Percentiles rank a stretch among this genome's conserved stretches.
Evolutionary conservation across 164 flowering plant genomes (phyloP).

Genomic region (Echeveria elegans): DNA sequence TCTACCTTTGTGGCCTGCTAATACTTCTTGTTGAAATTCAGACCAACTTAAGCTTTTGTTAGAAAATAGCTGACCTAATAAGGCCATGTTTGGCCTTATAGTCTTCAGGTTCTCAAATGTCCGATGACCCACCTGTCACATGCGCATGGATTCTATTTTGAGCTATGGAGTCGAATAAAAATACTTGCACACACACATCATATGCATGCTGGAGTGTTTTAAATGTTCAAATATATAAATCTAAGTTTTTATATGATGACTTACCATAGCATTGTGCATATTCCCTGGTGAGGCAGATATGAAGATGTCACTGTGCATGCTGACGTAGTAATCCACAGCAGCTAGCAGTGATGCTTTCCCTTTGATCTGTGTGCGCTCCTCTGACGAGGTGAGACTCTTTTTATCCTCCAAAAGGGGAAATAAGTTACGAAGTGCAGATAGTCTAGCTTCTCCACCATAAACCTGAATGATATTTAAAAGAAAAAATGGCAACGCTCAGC

Average conservation of each 20-base stretch:
- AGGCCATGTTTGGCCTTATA: conserved; percentile 78
- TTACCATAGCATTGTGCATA: conserved; percentile 98
- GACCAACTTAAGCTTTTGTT: conserved; percentile 83
- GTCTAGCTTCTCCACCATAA: conserved; percentile 95
- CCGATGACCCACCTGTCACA: conserved; percentile 72
- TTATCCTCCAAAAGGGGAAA: conserved; percentile 93
- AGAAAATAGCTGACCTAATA: conserved; percentile 70
- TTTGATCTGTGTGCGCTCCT: conserved; percentile 51
- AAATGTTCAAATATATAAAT: background rate
- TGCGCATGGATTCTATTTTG: background rate
- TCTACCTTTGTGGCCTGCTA: conserved; percentile 67
- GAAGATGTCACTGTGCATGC: conserved; percentile 93
- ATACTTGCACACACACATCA: background rate
- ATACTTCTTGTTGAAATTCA: conserved; percentile 59
- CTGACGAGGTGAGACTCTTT: conserved; percentile 69
- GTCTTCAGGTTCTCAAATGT: conserved; percentile 72
- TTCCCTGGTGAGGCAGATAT: conserved; percentile 98
- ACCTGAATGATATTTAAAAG: conserved; percentile 35
- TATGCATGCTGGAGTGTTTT: background rate
- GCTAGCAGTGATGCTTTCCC: conserved; percentile 92
- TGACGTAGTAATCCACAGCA: conserved; percentile 91
- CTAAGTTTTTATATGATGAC: conserved; percentile 5
- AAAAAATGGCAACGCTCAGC: background rate
- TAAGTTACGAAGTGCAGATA: conserved; percentile 54
- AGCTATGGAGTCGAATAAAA: background rate